phyloP scores from a whole-genome alignment of 164 flowering plant genomes.

The Dillenia suffruticosa region DNA sequence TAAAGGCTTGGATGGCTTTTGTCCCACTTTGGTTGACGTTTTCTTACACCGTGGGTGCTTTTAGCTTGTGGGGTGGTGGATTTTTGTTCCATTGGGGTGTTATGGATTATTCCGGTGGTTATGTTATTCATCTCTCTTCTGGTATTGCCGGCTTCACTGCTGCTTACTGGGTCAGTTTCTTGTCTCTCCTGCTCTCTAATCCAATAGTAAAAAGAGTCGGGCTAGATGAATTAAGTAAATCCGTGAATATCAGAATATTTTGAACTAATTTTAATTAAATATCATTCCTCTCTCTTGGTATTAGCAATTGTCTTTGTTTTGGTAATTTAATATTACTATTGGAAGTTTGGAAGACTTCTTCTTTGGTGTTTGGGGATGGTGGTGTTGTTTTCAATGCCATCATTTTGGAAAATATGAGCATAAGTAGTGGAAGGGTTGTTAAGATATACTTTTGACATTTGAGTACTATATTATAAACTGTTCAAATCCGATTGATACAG shows the following conservation, averaged over 20 bases:
- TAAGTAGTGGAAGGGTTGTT: no score
- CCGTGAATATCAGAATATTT: no score
- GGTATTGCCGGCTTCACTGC: conserved; percentile 24
- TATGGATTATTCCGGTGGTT: conserved; percentile 21
- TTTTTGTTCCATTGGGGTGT: conserved; percentile 24
- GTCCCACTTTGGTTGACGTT: conserved; percentile 23
- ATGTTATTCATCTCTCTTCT: conserved; percentile 22
- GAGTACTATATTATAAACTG: no score
- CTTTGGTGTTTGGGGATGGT: no score
- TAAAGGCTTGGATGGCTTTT: conserved; percentile 23
- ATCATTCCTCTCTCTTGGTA: background rate
- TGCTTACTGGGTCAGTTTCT: conserved; percentile 12
- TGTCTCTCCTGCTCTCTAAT: no score
- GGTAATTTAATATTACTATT: background rate
- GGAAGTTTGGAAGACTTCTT: no score
- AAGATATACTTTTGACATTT: no score
- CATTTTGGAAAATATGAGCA: no score
- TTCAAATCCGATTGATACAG: no score
- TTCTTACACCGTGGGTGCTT: conserved; percentile 22
- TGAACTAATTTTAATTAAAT: background rate
- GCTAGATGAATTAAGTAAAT: no score
- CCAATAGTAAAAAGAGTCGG: no score
- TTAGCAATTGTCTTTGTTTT: background rate
- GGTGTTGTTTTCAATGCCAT: no score
- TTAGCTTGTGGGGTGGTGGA: conserved; percentile 24